A percentile compares a stretch with the other conserved stretches of the same genome.
Evolutionary conservation across 163 green algal genomes (phyloP).

Genomic region (Chlamydomonas reinhardtii): DNA sequence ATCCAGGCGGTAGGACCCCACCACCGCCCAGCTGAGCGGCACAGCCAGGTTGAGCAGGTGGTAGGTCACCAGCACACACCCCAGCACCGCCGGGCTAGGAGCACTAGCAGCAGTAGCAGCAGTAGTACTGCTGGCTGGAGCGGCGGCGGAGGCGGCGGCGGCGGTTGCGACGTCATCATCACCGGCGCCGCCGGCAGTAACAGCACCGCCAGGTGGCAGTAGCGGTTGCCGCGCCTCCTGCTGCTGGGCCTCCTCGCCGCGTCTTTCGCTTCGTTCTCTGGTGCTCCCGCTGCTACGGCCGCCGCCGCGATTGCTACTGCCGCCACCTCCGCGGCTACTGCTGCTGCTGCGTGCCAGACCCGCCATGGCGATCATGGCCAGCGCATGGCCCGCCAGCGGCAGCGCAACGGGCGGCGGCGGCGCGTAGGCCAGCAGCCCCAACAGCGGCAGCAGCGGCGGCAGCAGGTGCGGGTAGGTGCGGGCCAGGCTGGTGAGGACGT

Average conservation of each 20-base stretch:
- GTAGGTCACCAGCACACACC: slow-evolving; percentile 31
- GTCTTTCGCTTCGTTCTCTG: too few relatives aligned
- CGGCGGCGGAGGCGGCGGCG: too few relatives aligned
- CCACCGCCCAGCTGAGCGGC: slow-evolving; percentile 26
- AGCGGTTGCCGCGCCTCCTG: too few relatives aligned
- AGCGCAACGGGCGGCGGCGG: slow-evolving; percentile 40
- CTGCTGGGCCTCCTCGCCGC: too few relatives aligned
- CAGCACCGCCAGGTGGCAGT: too few relatives aligned
- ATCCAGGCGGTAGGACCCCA: slow-evolving; percentile 38
- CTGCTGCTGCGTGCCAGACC: slow-evolving; percentile 8
- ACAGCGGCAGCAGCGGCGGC: slow-evolving; percentile 32
- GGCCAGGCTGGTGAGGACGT: slow-evolving; percentile 30
- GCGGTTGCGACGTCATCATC: background rate
- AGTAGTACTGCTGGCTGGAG: too few relatives aligned
- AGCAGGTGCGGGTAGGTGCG: slow-evolving; percentile 29
- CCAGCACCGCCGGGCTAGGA: background rate
- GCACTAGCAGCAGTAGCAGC: too few relatives aligned
- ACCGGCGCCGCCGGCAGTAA: background rate
- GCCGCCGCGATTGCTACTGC: background rate
- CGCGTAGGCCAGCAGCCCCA: slow-evolving; percentile 47
- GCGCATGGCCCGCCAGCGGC: slow-evolving; percentile 19
- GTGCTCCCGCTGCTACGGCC: background rate
- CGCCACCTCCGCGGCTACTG: background rate
- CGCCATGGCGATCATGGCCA: slow-evolving; percentile 14
- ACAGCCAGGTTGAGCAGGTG: slow-evolving; percentile 37